These are phyloP conservation scores for Capillidium heterosporum DNA, from an alignment of 371 early-diverging fungal genomes.

Conservation along the genomic window DNA sequence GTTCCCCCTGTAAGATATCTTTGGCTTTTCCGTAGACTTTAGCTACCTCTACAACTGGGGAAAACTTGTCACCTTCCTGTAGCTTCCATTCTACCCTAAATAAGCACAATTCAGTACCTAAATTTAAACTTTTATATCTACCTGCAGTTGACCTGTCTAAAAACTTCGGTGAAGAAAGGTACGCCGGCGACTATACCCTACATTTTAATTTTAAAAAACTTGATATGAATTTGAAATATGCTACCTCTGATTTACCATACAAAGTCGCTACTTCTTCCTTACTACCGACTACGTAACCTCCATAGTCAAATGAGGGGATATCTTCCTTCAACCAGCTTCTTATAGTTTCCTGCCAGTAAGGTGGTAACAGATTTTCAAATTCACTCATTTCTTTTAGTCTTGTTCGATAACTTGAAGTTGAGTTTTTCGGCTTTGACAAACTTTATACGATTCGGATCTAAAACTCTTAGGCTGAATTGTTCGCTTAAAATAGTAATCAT, in stretches of 20 bases:
- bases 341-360: conserved; percentile 45
- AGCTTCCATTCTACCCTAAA: conserved; percentile 65
- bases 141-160: conserved; percentile 74
- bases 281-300: conserved; percentile 91
- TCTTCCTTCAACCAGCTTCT: conserved; percentile 78
- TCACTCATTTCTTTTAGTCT: neutral
- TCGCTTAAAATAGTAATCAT: too few species aligned
- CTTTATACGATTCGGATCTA: too few species aligned
- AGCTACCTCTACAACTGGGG: conserved; percentile 58
- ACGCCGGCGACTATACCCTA: conserved; percentile 82
- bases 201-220: neutral
- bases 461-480: too few species aligned
- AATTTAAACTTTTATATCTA: conserved; percentile 12
- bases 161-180: conserved; percentile 90
- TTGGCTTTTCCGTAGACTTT: conserved; percentile 70
- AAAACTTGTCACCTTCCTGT: conserved; percentile 59
- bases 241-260: conserved; percentile 67
- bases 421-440: too few species aligned
- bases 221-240: neutral
- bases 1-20: conserved; percentile 78
- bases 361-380: conserved; percentile 44
- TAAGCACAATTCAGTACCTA: neutral
- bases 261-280: conserved; percentile 62
- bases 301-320: conserved; percentile 91
- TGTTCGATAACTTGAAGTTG: too few species aligned